phyloP scores from a whole-genome alignment of 768 basidiomycete species.

The Russula sp. region DNA sequence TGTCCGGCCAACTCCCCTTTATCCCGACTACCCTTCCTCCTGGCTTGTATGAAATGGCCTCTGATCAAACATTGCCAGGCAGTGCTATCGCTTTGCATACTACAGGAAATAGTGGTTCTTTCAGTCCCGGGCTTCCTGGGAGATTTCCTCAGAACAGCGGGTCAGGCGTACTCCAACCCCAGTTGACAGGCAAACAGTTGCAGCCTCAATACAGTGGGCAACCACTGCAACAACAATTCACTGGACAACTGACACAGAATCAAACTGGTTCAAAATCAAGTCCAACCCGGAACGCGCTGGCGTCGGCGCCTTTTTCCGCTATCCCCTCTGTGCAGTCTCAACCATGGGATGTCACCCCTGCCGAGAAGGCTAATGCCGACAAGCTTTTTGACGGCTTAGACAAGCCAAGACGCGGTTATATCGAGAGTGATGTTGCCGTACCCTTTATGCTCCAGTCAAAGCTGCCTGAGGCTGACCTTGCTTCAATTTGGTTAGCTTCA shows the following conservation, averaged over 20 bases:
- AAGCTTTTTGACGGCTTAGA: constrained; percentile 80
- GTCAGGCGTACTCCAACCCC: constrained; percentile 28
- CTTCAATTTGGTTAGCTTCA: constrained; percentile 74
- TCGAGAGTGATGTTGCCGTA: constrained; percentile 91
- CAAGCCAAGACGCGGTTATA: constrained; percentile 59
- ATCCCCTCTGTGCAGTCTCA: constrained; percentile 17
- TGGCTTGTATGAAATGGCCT: constrained; percentile 78
- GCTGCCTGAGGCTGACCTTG: constrained; percentile 74
- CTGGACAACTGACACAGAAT: constrained; percentile 13
- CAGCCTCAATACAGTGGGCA: constrained; percentile 65
- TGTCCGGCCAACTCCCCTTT: constrained; percentile 67
- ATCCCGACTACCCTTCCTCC: constrained; percentile 74
- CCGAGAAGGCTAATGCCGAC: constrained; percentile 75
- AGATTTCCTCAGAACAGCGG: constrained; percentile 60
- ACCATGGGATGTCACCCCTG: constrained; percentile 76
- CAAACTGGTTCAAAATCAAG: constrained; percentile 22
- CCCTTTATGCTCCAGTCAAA: constrained; percentile 93
- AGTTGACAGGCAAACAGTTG: constrained; percentile 29
- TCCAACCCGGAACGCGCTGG: constrained; percentile 26
- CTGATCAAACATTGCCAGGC: constrained; percentile 22
- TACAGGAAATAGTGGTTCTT: constrained; percentile 52
- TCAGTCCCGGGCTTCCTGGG: constrained; percentile 44
- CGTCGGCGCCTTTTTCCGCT: constrained; percentile 22
- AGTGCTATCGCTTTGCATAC: constrained; percentile 40
- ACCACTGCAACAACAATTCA: constrained; percentile 23